These are phyloP conservation scores for Cystobasidium tubakii DNA, from an alignment of 768 basidiomycete species.

Conservation along the genomic window DNA sequence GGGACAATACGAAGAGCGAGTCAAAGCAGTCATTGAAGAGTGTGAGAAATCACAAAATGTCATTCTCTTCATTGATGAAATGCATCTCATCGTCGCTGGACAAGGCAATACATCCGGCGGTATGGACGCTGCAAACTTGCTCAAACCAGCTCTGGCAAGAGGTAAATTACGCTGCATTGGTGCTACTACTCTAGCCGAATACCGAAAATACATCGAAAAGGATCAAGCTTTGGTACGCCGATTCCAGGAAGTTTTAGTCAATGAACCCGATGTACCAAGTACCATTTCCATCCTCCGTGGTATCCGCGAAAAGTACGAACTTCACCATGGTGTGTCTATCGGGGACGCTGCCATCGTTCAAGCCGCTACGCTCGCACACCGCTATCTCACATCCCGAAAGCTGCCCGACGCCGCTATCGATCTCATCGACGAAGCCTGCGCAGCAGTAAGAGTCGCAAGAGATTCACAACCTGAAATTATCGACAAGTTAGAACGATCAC, in stretches of 20 bases:
- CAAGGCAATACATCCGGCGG: conserved; percentile 70
- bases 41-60: conserved; percentile 80
- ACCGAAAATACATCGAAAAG: conserved; percentile 85
- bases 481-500: conserved; percentile 79
- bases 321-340: conserved; percentile 84
- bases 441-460: conserved; percentile 78
- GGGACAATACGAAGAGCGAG: conserved; percentile 92
- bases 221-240: conserved; percentile 56
- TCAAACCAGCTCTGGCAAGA: conserved; percentile 84
- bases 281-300: conserved; percentile 91
- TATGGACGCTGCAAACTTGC: conserved; percentile 76
- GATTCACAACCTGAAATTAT: conserved; percentile 92
- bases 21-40: conserved; percentile 85
- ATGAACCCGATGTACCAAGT: conserved; percentile 80
- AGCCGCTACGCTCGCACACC: conserved; percentile 84
- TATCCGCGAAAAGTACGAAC: conserved; percentile 52
- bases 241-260: conserved; percentile 62
- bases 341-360: conserved; percentile 78
- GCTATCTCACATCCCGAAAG: conserved; percentile 61
- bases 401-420: conserved; percentile 56
- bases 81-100: conserved; percentile 86
- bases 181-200: conserved; percentile 85
- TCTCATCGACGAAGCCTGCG: conserved; percentile 87
- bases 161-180: conserved; percentile 74
- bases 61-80: conserved; percentile 90